Conservation (phyloP, 2,329 filamentous ascomycete species). For the Geosmithia putterillii region DNA sequence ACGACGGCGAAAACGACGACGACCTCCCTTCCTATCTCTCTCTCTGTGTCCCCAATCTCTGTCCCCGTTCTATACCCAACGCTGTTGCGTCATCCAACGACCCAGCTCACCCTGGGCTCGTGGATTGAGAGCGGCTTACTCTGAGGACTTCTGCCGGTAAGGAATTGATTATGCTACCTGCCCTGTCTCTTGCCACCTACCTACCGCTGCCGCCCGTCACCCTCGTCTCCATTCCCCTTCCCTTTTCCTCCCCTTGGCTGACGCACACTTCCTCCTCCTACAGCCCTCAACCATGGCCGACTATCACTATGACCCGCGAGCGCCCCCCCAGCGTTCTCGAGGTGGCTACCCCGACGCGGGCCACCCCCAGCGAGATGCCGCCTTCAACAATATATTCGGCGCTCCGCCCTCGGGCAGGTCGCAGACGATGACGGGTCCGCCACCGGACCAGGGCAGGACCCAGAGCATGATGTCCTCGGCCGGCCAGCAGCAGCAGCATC, state of each 20-base stretch:
- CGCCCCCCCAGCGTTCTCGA: constrained; percentile 28
- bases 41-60: no score
- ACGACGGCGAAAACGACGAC: no score
- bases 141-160: neutral
- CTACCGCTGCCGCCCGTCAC: neutral
- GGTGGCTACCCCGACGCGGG: constrained; percentile 38
- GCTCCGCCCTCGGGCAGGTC: constrained; percentile 79
- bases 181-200: no score
- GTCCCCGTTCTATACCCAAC: no score
- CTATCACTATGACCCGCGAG: constrained; percentile 42
- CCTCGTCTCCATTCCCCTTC: neutral
- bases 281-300: constrained; percentile 36
- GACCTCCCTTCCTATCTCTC: no score
- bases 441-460: constrained; percentile 51
- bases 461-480: constrained; percentile 57
- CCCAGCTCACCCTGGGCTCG: neutral
- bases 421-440: constrained; percentile 73
- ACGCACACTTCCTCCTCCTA: neutral
- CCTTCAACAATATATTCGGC: constrained; percentile 93
- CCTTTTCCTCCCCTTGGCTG: neutral
- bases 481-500: constrained; percentile 38
- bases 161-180: no score
- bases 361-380: constrained; percentile 74
- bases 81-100: no score
- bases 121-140: neutral